phyloP scores from a whole-genome alignment of 352 stramenopile genomes.

The Phytophthora boehmeriae region DNA sequence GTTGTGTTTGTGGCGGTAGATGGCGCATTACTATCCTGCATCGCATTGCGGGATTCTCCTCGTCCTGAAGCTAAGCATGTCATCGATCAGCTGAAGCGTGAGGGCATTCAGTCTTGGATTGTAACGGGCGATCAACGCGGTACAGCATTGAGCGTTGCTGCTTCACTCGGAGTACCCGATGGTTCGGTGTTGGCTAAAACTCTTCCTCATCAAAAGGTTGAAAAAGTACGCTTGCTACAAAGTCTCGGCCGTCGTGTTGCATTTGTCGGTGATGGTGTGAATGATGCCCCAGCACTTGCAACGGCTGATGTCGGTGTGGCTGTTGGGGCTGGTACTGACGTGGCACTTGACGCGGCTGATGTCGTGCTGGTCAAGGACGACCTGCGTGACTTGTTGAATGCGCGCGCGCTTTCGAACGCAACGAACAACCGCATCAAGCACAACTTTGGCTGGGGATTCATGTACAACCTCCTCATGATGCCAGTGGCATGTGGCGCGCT shows the following conservation, averaged over 20 bases:
- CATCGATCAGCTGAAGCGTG: conserved; percentile 54
- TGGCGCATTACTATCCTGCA: conserved; percentile 49
- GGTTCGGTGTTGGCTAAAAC: conserved; percentile 65
- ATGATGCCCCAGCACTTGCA: conserved; percentile 72
- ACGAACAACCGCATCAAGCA: conserved; percentile 76
- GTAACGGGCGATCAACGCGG: conserved; percentile 77
- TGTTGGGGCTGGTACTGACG: conserved; percentile 68
- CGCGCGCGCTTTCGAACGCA: conserved; percentile 56
- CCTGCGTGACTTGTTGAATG: conserved; percentile 69
- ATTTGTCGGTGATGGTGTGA: conserved; percentile 79
- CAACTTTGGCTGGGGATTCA: conserved; percentile 78
- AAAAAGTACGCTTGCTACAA: conserved; percentile 75
- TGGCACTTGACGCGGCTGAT: conserved; percentile 74
- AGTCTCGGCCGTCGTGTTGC: conserved; percentile 73
- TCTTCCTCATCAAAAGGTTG: conserved; percentile 78
- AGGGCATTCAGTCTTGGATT: conserved; percentile 75
- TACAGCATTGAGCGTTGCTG: conserved; percentile 60
- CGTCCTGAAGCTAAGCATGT: conserved; percentile 58
- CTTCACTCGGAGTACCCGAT: conserved; percentile 53
- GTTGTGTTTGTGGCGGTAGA: conserved; percentile 68
- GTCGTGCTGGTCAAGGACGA: conserved; percentile 80
- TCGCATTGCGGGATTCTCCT: conserved; percentile 60
- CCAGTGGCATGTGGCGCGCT: conserved; percentile 71
- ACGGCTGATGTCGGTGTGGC: conserved; percentile 73
- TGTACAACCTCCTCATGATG: conserved; percentile 83